Evolutionary conservation across 768 basidiomycete species (phyloP), one percentile per base, ranked within the genome.

Genomic region (Boletus subparvulus): DNA sequence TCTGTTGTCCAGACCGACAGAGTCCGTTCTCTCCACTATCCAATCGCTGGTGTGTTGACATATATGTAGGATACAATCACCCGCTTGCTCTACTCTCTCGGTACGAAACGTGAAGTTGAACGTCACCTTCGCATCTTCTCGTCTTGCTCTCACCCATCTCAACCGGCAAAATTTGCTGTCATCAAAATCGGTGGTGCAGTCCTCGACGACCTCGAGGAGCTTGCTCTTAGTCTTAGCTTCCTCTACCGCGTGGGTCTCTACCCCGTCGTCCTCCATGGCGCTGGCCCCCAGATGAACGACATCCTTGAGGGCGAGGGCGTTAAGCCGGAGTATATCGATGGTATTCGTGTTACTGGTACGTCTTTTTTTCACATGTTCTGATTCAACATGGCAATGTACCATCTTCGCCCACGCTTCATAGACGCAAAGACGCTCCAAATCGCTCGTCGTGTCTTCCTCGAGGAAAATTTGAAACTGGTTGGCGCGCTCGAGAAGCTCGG

Each of bases 161-260:
- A 92, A 57, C 91, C 92, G 40, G 94, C 94, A 58, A 96, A 93
- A 73, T 97, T 97, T 66, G 94, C 94, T 39, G 97, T 99, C 57
- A 88, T 99, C 80, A 99, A 99, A 76, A 87, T 99, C 64, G 97
- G 97, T 57, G 97, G 97, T 46, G 96, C 92, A 9, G 95, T 98
- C 42, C 81, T 99, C 7, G 90, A 88, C 65, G 84, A 98, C 57
- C 77, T 98, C 50, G 90, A 98, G 60, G 95, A 98, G 62, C 86
- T 99, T 46, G 94, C 95, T 6, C 84, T 95, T 49, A 96, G 91
- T 61, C 81, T 99, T 65, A 95, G 93, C 74, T 99, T 98, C 80
- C 79, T 99, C 56, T 96, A 96, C 75, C 86, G 94, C 33, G 89
- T 99, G 47, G 97, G 97, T 4, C 83, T 99, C n/a, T 99, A 96